phyloP scores from a whole-genome alignment of 225 moss, liverwort and hornwort genomes.

The Takakia lepidozioides region DNA sequence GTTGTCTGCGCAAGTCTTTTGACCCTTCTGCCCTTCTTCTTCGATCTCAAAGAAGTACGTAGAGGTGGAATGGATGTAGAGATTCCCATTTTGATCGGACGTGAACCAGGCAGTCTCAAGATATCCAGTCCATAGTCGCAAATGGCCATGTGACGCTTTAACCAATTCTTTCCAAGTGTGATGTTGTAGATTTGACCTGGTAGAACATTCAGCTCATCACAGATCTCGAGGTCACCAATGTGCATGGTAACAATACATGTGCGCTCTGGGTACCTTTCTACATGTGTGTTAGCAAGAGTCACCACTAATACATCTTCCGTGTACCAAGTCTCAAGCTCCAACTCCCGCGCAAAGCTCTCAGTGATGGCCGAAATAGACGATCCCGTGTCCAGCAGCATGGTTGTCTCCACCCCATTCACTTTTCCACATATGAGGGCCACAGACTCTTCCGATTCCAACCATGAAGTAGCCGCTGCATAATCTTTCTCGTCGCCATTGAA shows the following conservation, averaged over 20 bases:
- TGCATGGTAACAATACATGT: slow-evolving; percentile 41
- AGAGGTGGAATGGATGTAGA: too few species aligned
- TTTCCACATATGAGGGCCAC: slow-evolving; percentile 40
- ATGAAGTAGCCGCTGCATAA: slow-evolving; percentile 3
- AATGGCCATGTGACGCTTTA: slow-evolving; percentile 52
- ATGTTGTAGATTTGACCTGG: slow-evolving; percentile 47
- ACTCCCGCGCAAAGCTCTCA: slow-evolving; percentile 35
- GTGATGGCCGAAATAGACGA: slow-evolving; percentile 52
- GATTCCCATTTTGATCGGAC: slow-evolving; percentile 43
- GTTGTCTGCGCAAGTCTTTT: slow-evolving; percentile 10
- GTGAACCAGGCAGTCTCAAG: slow-evolving; percentile 30
- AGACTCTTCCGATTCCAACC: slow-evolving; percentile 33
- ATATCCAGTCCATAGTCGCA: slow-evolving; percentile 49
- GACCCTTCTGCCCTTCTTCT: slow-evolving; percentile 9
- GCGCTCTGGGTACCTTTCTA: slow-evolving; percentile 30
- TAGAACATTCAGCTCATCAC: slow-evolving; percentile 38
- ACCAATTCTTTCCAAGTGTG: slow-evolving; percentile 46
- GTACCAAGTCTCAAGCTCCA: slow-evolving; percentile 42
- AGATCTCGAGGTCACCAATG: slow-evolving; percentile 34
- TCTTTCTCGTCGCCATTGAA: slow-evolving; percentile 22
- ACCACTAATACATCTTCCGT: slow-evolving; percentile 44
- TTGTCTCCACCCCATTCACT: slow-evolving; percentile 41
- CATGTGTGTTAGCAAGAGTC: slow-evolving; percentile 45
- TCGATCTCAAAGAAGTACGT: too few species aligned
- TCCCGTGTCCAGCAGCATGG: slow-evolving; percentile 39